phyloP scores from a whole-genome alignment of 2,329 filamentous ascomycete genomes.

The Tetracladium maxilliforme region DNA sequence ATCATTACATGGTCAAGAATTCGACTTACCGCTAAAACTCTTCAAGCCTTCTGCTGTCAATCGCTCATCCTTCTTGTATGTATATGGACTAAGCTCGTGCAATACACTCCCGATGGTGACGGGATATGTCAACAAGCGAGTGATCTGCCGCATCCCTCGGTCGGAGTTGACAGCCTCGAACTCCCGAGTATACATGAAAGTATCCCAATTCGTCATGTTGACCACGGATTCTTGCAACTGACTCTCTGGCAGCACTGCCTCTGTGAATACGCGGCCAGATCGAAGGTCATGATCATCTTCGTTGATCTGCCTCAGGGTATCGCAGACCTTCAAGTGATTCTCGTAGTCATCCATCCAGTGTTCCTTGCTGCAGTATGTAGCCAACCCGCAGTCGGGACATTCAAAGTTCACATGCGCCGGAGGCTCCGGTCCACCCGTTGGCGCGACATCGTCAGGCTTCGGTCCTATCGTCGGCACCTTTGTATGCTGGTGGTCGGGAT shows the following conservation, averaged over 20 bases:
- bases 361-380: slow-evolving; percentile 83
- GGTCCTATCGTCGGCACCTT: slow-evolving; percentile 49
- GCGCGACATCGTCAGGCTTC: slow-evolving; percentile 46
- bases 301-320: slow-evolving; percentile 82
- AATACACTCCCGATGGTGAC: slow-evolving; percentile 81
- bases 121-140: slow-evolving; percentile 84
- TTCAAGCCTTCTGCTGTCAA: slow-evolving; percentile 82
- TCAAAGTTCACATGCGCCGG: slow-evolving; percentile 83
- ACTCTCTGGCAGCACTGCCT: slow-evolving; percentile 79
- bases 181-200: slow-evolving; percentile 81
- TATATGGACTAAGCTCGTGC: slow-evolving; percentile 90
- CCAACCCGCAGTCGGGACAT: slow-evolving; percentile 90
- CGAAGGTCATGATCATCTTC: slow-evolving; percentile 94
- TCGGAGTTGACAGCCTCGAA: slow-evolving; percentile 87
- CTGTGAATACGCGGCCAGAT: slow-evolving; percentile 81
- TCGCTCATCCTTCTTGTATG: slow-evolving; percentile 56
- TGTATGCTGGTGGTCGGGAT: slow-evolving; percentile 71
- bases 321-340: slow-evolving; percentile 80
- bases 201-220: slow-evolving; percentile 99
- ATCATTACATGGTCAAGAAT: too few relatives aligned
- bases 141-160: slow-evolving; percentile 82
- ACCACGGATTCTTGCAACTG: slow-evolving; percentile 87
- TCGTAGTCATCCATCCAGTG: slow-evolving; percentile 97
- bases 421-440: slow-evolving; percentile 37
- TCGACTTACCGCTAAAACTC: slow-evolving; percentile 69